Conservation (phyloP, 192 early-diverging fungal genomes). For the Backusella macrospora region DNA sequence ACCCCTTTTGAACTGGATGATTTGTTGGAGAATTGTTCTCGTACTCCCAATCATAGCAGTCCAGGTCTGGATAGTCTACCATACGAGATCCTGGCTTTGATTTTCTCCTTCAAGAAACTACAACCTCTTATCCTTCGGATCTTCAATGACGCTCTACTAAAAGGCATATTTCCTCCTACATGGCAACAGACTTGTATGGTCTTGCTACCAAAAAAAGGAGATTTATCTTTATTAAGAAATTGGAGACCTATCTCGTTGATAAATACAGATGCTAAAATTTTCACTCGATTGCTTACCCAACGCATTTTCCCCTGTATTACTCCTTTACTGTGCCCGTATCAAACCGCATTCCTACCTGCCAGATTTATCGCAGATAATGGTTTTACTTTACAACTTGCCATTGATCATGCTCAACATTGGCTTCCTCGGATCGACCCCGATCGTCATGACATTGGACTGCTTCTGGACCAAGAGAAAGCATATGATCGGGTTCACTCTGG, state of each 20-base stretch:
- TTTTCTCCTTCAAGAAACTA: neutral
- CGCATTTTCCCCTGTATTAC: neutral
- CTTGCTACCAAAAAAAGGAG: constrained; percentile 36
- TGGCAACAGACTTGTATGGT: constrained; percentile 28
- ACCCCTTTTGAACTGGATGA: neutral
- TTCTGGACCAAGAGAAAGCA: too few relatives aligned
- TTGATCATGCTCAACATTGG: too few relatives aligned
- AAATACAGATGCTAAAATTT: constrained; percentile 31
- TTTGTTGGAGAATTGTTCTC: neutral
- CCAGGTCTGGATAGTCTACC: constrained; percentile 22
- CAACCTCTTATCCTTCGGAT: neutral
- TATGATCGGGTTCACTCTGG: too few relatives aligned
- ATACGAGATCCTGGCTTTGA: neutral
- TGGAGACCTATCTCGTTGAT: constrained; percentile 29
- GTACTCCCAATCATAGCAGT: constrained; percentile 8
- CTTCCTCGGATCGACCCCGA: too few relatives aligned
- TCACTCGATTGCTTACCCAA: neutral
- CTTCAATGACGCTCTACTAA: neutral
- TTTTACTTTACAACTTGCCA: neutral
- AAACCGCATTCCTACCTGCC: constrained; percentile 28
- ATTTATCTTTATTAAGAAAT: constrained; percentile 20
- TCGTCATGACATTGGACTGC: too few relatives aligned
- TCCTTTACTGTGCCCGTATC: constrained; percentile 17
- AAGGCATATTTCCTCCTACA: neutral
- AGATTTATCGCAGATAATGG: constrained; percentile 30